phyloP scores from a whole-genome alignment of 78 protist genomes.

The Polysphondylium violaceum region DNA sequence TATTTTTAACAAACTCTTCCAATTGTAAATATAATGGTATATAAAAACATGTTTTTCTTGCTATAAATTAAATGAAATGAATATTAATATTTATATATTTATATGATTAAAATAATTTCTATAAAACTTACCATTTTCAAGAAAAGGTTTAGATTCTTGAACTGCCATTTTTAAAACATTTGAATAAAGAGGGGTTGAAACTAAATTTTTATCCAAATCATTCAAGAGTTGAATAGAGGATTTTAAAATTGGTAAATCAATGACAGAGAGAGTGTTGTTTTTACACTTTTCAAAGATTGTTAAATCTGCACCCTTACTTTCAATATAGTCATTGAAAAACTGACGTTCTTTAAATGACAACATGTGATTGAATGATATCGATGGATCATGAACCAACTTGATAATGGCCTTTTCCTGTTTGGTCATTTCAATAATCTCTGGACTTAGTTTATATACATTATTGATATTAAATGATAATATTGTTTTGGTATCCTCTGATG shows the following conservation, averaged over 20 bases:
- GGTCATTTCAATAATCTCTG: constrained; percentile 37
- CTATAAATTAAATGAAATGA: background rate
- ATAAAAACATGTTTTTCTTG: constrained; percentile 66
- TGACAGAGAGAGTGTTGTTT: background rate
- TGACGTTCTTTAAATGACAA: constrained; percentile 30
- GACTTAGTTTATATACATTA: constrained; percentile 56
- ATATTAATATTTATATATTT: too few species aligned
- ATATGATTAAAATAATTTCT: too few species aligned
- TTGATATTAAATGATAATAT: background rate
- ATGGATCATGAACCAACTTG: constrained; percentile 51
- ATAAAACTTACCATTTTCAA: constrained; percentile 15
- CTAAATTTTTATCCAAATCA: constrained; percentile 20
- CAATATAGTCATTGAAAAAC: constrained; percentile 12
- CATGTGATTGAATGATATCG: constrained; percentile 38
- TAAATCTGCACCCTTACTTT: constrained; percentile 19
- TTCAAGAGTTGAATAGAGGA: background rate
- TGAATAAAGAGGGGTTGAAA: background rate
- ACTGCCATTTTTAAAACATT: constrained; percentile 15
- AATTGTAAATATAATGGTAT: constrained; percentile 38
- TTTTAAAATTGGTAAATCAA: constrained; percentile 36
- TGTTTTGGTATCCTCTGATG: constrained; percentile 51
- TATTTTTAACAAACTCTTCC: constrained; percentile 47
- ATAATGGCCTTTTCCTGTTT: constrained; percentile 15
- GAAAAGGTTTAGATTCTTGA: constrained; percentile 51
- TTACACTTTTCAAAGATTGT: constrained; percentile 29